phyloP scores from a whole-genome alignment of 345 rosid species.

The Moringa oleifera region DNA sequence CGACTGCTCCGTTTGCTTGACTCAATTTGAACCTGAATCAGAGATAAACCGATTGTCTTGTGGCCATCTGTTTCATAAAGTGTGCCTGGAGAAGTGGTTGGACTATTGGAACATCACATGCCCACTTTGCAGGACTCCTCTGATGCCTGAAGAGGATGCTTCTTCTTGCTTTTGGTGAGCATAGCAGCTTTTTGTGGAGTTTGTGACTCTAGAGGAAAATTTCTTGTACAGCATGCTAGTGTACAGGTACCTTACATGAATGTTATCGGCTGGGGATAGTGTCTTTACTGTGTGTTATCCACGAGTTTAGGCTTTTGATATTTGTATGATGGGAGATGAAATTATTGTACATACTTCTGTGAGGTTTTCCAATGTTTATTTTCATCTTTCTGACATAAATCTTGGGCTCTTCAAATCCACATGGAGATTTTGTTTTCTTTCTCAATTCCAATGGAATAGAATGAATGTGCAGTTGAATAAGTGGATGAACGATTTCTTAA shows the following conservation, averaged over 20 bases:
- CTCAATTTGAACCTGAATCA: constrained; percentile 50
- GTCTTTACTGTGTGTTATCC: no score
- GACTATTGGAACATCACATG: constrained; percentile 70
- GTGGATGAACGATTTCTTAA: no score
- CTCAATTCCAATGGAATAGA: no score
- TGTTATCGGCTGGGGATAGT: no score
- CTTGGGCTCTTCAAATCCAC: no score
- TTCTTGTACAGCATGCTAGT: not conserved
- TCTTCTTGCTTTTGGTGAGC: constrained; percentile 43
- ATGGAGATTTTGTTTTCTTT: no score
- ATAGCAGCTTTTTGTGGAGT: not conserved
- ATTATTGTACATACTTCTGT: no score
- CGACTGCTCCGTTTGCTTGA: constrained; percentile 68
- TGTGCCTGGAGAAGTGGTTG: constrained; percentile 78
- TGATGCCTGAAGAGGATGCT: constrained; percentile 45
- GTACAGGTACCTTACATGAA: not conserved
- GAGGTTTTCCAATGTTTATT: no score
- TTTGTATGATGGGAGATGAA: no score
- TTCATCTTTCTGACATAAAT: no score
- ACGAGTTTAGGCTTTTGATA: no score
- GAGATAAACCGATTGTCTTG: constrained; percentile 61
- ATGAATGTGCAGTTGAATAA: no score
- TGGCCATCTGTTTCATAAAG: constrained; percentile 66
- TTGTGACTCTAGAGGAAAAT: not conserved
- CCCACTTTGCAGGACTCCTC: constrained; percentile 68